A percentile compares a stretch with the other conserved stretches of the same genome.
Conservation (phyloP, 192 early-diverging fungal species). For the Mortierella antarctica region DNA sequence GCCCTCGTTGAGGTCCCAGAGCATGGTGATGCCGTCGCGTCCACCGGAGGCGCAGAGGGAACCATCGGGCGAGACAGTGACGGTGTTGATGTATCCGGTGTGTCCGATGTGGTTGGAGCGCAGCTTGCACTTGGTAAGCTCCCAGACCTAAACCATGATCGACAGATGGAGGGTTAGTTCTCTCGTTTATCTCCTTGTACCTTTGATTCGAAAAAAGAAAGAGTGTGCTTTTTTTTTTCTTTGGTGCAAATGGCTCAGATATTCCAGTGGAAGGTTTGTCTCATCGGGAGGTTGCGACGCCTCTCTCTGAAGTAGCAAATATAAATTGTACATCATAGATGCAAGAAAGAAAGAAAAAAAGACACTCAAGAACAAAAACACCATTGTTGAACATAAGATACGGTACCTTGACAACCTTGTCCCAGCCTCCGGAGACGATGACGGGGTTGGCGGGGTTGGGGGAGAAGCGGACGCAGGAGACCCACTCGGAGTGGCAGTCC, state of each 20-base stretch:
- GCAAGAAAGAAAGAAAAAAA: not conserved
- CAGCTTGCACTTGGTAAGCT: slow-evolving; percentile 97
- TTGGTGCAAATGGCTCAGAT: slow-evolving; percentile 37
- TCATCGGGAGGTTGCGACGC: slow-evolving; percentile 63
- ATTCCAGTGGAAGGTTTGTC: slow-evolving; percentile 64
- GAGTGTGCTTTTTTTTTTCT: not conserved
- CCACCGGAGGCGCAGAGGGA: slow-evolving; percentile 99
- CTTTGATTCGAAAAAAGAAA: no score
- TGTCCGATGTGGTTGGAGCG: slow-evolving; percentile 99
- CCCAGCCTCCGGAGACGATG: slow-evolving; percentile 98
- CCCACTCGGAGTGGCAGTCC: slow-evolving; percentile 98
- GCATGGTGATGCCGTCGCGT: slow-evolving; percentile 98
- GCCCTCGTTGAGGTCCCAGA: slow-evolving; percentile 99
- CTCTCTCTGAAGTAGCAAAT: slow-evolving; percentile 84
- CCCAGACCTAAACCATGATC: slow-evolving; percentile 84
- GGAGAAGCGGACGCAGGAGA: slow-evolving; percentile 99
- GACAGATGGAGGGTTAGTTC: not conserved
- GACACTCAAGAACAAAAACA: not conserved
- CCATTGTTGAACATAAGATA: not conserved
- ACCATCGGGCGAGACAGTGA: slow-evolving; percentile 99
- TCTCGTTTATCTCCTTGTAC: no score
- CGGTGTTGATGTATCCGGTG: slow-evolving; percentile 97
- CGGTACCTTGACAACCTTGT: slow-evolving; percentile 99
- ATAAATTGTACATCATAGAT: slow-evolving; percentile 61
- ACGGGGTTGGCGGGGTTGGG: slow-evolving; percentile 99